phyloP scores from a whole-genome alignment of 495 filamentous ascomycete genomes.

The Annulohypoxylon bovei region DNA sequence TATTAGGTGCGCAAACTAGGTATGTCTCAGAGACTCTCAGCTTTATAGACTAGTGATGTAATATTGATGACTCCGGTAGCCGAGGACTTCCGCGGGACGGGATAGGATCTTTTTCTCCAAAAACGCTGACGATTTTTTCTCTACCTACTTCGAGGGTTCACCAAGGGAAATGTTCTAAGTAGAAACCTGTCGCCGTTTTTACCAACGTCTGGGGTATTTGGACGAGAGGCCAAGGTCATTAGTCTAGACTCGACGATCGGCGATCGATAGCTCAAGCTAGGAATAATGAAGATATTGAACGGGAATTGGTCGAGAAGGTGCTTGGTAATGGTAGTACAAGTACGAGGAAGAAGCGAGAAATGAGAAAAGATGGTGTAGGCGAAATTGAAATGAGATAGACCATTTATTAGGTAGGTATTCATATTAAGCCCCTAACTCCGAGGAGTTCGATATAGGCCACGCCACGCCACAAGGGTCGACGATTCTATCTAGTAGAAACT shows the following conservation, averaged over 20 bases:
- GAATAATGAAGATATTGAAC: conserved; percentile 5
- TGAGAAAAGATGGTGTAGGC: background rate
- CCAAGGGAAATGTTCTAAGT: background rate
- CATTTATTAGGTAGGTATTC: conserved; percentile 4
- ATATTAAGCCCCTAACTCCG: background rate
- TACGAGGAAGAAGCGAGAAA: conserved; percentile 11
- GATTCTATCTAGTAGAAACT: conserved; percentile 13
- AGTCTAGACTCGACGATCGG: conserved; percentile 10
- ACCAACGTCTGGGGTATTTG: background rate
- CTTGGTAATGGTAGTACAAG: conserved; percentile 19
- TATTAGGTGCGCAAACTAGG: background rate
- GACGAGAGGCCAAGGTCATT: background rate
- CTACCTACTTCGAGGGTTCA: background rate
- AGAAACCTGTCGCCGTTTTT: conserved; percentile 2
- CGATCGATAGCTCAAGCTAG: conserved; percentile 26
- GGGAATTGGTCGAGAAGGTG: conserved; percentile 15
- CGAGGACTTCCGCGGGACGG: conserved; percentile 8
- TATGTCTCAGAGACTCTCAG: conserved; percentile 33
- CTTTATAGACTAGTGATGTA: conserved; percentile 38
- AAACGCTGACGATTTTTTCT: background rate
- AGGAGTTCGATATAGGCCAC: conserved; percentile 9
- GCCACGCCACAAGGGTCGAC: conserved; percentile 2
- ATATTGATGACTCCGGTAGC: conserved; percentile 19
- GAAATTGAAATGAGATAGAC: background rate
- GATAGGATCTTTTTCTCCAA: background rate